These are phyloP conservation scores for Blastobotrys persicus DNA, from an alignment of 1,139 yeast species.

Conservation along the genomic window DNA sequence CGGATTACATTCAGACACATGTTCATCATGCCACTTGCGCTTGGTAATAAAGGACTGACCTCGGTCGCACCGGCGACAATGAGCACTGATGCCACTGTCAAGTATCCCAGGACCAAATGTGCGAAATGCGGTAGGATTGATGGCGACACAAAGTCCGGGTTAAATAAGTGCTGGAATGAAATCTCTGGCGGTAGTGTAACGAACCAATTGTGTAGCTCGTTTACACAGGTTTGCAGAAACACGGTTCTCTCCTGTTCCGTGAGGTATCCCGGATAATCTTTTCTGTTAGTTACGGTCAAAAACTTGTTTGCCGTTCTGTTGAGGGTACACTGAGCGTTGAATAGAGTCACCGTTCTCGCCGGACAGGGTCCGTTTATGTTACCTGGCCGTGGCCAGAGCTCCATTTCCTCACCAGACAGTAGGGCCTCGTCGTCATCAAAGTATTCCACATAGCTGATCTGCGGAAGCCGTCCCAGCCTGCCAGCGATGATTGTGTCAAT, in stretches of 20 bases:
- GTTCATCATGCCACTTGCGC: slow-evolving; percentile 15
- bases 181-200: slow-evolving; percentile 13
- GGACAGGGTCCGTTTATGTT: slow-evolving; percentile 14
- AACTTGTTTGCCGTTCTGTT: slow-evolving; percentile 18
- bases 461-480: slow-evolving; percentile 16
- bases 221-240: slow-evolving; percentile 13
- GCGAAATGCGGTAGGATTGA: slow-evolving; percentile 21
- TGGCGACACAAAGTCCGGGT: slow-evolving; percentile 3
- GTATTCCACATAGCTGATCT: slow-evolving; percentile 14
- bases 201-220: slow-evolving; percentile 19
- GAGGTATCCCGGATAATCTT: slow-evolving; percentile 14
- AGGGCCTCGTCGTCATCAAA: slow-evolving; percentile 11
- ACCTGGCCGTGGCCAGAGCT: slow-evolving; percentile 13
- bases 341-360: slow-evolving; percentile 17
- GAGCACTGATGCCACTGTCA: slow-evolving; percentile 18
- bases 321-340: slow-evolving; percentile 19
- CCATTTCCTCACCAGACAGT: slow-evolving; percentile 16
- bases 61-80: slow-evolving; percentile 7
- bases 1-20: slow-evolving; percentile 16
- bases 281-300: slow-evolving; percentile 21
- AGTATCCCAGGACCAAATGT: slow-evolving; percentile 20
- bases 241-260: slow-evolving; percentile 9
- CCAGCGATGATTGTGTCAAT: slow-evolving; percentile 19
- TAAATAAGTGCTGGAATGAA: slow-evolving; percentile 5
- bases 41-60: slow-evolving; percentile 9